Conservation (phyloP, 305 asterid genomes). For the Ajuga reptans region DNA sequence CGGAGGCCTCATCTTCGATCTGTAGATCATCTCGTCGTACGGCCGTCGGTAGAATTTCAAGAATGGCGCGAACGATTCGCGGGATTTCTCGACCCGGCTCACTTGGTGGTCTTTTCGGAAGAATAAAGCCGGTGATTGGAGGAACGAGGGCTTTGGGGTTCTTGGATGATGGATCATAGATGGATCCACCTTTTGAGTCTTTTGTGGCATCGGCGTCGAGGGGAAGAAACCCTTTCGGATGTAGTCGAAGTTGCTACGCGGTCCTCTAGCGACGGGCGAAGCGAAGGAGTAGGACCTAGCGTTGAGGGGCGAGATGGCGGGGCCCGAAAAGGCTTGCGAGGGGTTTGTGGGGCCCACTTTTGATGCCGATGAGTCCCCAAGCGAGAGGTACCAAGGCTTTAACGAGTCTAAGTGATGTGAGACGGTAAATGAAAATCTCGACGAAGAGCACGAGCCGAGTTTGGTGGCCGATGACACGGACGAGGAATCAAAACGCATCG, state of each 20-base stretch:
- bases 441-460: slow-evolving; percentile 67
- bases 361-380: slow-evolving; percentile 47
- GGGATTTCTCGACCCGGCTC: slow-evolving; percentile 36
- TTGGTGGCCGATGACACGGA: slow-evolving; percentile 38
- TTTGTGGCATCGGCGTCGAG: slow-evolving; percentile 84
- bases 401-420: slow-evolving; percentile 71
- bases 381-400: slow-evolving; percentile 80
- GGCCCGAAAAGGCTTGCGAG: slow-evolving; percentile 31
- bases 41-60: slow-evolving; percentile 70
- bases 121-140: slow-evolving; percentile 73
- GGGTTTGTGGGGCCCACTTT: slow-evolving; percentile 51
- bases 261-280: slow-evolving; percentile 59
- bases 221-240: slow-evolving; percentile 57
- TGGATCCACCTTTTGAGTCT: slow-evolving; percentile 48
- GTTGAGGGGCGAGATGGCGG: slow-evolving; percentile 66
- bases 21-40: slow-evolving; percentile 77
- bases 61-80: slow-evolving; percentile 48
- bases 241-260: slow-evolving; percentile 34
- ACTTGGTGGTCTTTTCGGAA: slow-evolving; percentile 44
- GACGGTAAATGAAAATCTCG: slow-evolving; percentile 80
- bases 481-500: slow-evolving; percentile 57
- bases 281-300: slow-evolving; percentile 86
- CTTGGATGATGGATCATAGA: slow-evolving; percentile 49
- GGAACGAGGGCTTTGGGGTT: slow-evolving; percentile 74
- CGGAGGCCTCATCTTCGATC: slow-evolving; percentile 88